These are phyloP conservation scores for Aspergillus saccharolyticus DNA, from an alignment of 495 filamentous ascomycete species.

Conservation along the genomic window DNA sequence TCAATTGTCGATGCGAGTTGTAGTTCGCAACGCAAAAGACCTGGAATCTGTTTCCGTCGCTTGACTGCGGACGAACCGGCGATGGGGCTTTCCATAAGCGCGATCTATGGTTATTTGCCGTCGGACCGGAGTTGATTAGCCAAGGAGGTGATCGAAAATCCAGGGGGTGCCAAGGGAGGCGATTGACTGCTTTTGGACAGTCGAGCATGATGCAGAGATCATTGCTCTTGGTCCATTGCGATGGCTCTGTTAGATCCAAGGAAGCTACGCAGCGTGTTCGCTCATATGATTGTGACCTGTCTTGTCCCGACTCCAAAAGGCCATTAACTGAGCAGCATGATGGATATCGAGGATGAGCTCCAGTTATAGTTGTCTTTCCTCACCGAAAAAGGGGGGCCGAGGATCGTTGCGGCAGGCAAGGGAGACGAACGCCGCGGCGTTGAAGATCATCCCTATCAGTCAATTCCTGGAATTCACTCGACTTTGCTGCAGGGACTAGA, in stretches of 20 bases:
- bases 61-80: background rate
- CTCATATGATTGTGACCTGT: background rate
- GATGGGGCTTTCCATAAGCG: background rate
- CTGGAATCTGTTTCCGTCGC: background rate
- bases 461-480: background rate
- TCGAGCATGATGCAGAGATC: constrained; percentile 3
- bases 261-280: background rate
- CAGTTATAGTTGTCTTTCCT: background rate
- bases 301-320: background rate
- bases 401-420: background rate
- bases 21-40: background rate
- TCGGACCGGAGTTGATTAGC: background rate
- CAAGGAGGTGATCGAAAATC: background rate
- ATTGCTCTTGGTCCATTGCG: background rate
- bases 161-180: background rate
- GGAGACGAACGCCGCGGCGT: background rate
- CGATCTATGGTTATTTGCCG: background rate
- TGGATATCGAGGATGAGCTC: background rate
- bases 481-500: background rate
- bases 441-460: background rate
- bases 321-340: background rate
- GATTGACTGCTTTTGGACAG: background rate
- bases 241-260: background rate
- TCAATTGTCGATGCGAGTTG: background rate
- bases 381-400: background rate